These are phyloP conservation scores for Solanum sejunctum DNA, from an alignment of 257 asterid genomes.

Conservation along the genomic window DNA sequence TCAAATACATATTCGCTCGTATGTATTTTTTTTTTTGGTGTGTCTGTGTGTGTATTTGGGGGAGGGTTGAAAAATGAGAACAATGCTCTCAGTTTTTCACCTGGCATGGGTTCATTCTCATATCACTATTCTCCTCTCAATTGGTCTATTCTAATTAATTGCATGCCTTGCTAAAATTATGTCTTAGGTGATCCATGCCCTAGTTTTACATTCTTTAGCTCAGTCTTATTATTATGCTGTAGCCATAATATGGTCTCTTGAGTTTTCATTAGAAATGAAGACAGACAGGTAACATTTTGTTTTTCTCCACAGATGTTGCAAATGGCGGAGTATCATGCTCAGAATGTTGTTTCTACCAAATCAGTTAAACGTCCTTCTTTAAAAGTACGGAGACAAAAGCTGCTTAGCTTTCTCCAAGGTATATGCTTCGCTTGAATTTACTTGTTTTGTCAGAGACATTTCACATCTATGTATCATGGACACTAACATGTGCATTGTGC, in stretches of 20 bases:
- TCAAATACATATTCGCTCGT: too few relatives aligned
- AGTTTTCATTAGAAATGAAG: background rate
- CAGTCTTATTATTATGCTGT: background rate
- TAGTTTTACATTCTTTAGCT: background rate
- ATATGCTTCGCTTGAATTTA: constrained; percentile 5
- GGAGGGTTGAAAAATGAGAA: background rate
- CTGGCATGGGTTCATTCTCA: background rate
- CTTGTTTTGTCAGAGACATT: background rate
- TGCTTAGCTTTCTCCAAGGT: constrained; percentile 85
- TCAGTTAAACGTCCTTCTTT: constrained; percentile 73
- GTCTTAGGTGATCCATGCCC: background rate
- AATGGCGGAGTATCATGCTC: constrained; percentile 79
- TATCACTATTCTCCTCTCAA: background rate
- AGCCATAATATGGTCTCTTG: background rate
- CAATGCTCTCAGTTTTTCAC: background rate
- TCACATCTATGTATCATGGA: background rate
- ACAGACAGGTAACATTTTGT: background rate
- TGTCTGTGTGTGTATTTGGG: too few relatives aligned
- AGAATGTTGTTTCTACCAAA: constrained; percentile 56
- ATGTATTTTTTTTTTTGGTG: background rate
- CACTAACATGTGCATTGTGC: background rate
- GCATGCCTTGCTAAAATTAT: background rate
- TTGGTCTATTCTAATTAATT: background rate
- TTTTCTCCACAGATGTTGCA: constrained; percentile 64
- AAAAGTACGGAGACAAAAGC: constrained; percentile 79